Evolutionary conservation across 2,329 filamentous ascomycete genomes (phyloP), one percentile per base, ranked within the genome.

Genomic region (Exophiala calicioides): DNA sequence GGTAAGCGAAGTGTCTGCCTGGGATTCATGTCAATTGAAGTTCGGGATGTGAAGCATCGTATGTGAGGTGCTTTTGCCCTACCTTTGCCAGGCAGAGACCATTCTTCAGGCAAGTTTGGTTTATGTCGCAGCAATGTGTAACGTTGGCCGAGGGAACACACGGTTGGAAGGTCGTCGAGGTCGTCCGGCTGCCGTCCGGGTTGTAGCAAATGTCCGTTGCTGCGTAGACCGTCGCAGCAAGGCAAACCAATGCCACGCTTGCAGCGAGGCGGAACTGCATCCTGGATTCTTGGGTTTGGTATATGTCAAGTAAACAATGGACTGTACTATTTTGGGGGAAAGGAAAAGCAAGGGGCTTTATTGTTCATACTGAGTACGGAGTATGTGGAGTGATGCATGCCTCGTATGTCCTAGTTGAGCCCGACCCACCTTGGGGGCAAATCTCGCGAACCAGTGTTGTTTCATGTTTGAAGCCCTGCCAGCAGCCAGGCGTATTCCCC

Each of bases 31-130:
- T 37, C n/a, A 31, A 19, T 16, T n/a, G n/a, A n/a, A n/a, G n/a
- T n/a, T n/a, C n/a, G n/a, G n/a, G 8, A n/a, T 36, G n/a, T 20
- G 16, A 13, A 31, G 12, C 24, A 7, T 7, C 7, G 24, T 20
- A 6, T 31, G 18, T 3, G 19, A 3, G 19, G 12, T 20, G 1
- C 5, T 19, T 5, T n/a, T 15, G 1, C 10, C 43, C 8, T n/a
- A 46, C 43, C 35, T 26, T 16, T 8, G 16, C 19, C 2, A 46
- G 35, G 13, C 43, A 46, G 5, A 39, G 21, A 1, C 43, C 43
- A 10, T 39, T 46, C 27, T 46, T 38, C 20, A 46, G 16, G 19
- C 43, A 46, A 18, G 35, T 46, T 15, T 29, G 16, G 19, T 12
- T 29, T 10, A 5, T 7, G 10, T 18, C 18, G 20, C 43, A 46